phyloP scores from a whole-genome alignment of 768 basidiomycete genomes.

The Mycena polygramma region DNA sequence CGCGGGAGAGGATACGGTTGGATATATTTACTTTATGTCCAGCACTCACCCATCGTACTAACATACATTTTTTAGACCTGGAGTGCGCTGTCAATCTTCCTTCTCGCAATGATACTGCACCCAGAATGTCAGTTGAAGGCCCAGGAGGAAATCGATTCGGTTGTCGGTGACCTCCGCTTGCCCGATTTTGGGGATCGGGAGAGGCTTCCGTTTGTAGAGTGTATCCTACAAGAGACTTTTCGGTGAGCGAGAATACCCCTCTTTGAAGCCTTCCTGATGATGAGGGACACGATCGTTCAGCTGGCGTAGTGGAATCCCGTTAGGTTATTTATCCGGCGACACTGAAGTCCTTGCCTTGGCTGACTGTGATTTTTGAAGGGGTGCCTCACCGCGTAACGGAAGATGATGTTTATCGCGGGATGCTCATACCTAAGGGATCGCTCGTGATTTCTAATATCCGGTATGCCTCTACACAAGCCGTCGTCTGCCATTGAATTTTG shows the following conservation, averaged over 20 bases:
- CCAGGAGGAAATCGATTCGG: slow-evolving; percentile 46
- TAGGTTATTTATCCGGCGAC: background rate
- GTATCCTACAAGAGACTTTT: slow-evolving; percentile 13
- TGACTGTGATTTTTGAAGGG: slow-evolving; percentile 36
- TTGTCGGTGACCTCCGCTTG: slow-evolving; percentile 45
- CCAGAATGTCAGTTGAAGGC: slow-evolving; percentile 49
- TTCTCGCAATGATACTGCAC: slow-evolving; percentile 48
- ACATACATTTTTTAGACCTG: slow-evolving; percentile 27
- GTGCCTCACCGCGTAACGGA: slow-evolving; percentile 46
- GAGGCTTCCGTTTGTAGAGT: slow-evolving; percentile 40
- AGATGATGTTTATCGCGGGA: slow-evolving; percentile 52
- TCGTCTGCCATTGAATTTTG: background rate
- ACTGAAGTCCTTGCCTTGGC: background rate
- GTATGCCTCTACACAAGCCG: slow-evolving; percentile 17
- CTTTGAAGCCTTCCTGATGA: slow-evolving; percentile 3
- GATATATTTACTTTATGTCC: slow-evolving; percentile 17
- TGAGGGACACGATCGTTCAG: background rate
- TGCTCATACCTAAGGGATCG: slow-evolving; percentile 49
- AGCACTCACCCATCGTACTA: background rate
- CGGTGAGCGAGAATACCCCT: background rate
- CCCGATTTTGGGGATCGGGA: slow-evolving; percentile 42
- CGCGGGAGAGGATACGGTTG: slow-evolving; percentile 52
- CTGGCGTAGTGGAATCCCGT: background rate
- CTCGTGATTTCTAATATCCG: slow-evolving; percentile 42
- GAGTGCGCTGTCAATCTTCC: slow-evolving; percentile 37